Conservation (phyloP, 768 basidiomycete species). For the Tephrocybe sp. region DNA sequence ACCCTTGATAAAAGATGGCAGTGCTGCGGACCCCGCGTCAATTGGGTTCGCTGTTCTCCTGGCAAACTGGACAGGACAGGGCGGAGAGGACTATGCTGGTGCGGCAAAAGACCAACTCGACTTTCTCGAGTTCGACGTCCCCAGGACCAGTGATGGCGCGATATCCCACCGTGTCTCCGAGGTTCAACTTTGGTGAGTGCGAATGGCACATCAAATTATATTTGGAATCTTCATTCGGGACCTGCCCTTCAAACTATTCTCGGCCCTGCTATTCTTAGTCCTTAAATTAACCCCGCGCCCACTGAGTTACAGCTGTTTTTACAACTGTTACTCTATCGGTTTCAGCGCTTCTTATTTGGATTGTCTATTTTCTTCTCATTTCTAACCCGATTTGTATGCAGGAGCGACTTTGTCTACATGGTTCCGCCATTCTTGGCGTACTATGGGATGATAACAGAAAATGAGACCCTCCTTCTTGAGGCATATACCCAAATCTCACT, state of each 20-base stretch:
- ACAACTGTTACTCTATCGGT: no score
- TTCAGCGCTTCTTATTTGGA: no score
- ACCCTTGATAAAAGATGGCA: constrained; percentile 55
- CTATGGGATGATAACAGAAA: constrained; percentile 64
- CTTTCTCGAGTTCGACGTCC: constrained; percentile 56
- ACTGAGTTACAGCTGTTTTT: no score
- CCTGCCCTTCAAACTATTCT: no score
- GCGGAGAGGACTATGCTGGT: constrained; percentile 53
- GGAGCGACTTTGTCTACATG: constrained; percentile 85
- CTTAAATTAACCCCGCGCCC: no score
- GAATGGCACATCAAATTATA: background rate
- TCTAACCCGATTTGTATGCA: constrained; percentile 22
- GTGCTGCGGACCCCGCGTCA: constrained; percentile 78
- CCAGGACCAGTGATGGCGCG: constrained; percentile 72
- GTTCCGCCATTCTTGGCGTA: constrained; percentile 87
- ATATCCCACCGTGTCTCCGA: constrained; percentile 73
- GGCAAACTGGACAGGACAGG: constrained; percentile 47
- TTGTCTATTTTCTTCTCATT: no score
- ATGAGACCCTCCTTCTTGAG: constrained; percentile 57
- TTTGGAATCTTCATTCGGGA: constrained; percentile 6
- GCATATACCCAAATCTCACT: constrained; percentile 73
- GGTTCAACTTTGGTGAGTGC: constrained; percentile 69
- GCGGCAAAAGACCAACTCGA: constrained; percentile 69
- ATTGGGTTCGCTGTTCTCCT: constrained; percentile 71
- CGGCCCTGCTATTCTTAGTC: no score